Evolutionary conservation across 1,139 yeast species (phyloP).

Genomic region (Kluyveromyces sp.): DNA sequence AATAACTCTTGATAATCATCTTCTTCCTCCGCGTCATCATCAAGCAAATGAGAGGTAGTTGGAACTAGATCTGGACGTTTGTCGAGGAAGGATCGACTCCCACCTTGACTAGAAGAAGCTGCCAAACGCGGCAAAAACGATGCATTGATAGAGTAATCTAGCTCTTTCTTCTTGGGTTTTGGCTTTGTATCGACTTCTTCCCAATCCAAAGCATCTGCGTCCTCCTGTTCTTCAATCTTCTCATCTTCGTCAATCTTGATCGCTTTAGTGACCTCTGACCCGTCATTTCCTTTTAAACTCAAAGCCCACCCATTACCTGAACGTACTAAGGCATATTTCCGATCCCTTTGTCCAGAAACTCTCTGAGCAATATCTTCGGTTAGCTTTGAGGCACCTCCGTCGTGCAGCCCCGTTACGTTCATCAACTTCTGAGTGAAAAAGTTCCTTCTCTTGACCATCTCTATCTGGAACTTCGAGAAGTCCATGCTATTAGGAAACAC

Average conservation of each 20-base stretch:
- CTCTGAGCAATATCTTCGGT: constrained; percentile 38
- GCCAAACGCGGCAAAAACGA: constrained; percentile 32
- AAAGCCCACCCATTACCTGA: constrained; percentile 86
- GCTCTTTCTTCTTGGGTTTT: constrained; percentile 19
- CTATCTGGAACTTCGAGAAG: constrained; percentile 86
- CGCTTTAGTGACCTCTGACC: constrained; percentile 37
- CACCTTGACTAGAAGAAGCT: constrained; percentile 14
- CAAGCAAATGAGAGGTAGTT: constrained; percentile 11
- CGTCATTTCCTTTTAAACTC: constrained; percentile 47
- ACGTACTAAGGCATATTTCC: constrained; percentile 67
- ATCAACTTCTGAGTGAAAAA: constrained; percentile 81
- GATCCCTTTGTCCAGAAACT: constrained; percentile 79
- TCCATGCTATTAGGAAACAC: constrained; percentile 82
- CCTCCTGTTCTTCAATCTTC: constrained; percentile 18
- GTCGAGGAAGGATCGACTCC: constrained; percentile 30
- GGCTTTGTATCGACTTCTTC: constrained; percentile 48
- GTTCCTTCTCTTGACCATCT: constrained; percentile 87
- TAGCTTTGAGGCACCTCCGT: constrained; percentile 39
- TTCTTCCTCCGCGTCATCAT: constrained; percentile 23
- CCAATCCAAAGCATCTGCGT: constrained; percentile 48
- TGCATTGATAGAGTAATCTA: constrained; percentile 36
- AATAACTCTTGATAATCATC: constrained; percentile 30
- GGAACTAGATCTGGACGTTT: constrained; percentile 20
- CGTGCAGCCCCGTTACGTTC: constrained; percentile 80
- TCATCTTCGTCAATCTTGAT: constrained; percentile 38